Evolutionary conservation across 495 filamentous ascomycete genomes (phyloP).

Genomic region (Extremus antarcticus): DNA sequence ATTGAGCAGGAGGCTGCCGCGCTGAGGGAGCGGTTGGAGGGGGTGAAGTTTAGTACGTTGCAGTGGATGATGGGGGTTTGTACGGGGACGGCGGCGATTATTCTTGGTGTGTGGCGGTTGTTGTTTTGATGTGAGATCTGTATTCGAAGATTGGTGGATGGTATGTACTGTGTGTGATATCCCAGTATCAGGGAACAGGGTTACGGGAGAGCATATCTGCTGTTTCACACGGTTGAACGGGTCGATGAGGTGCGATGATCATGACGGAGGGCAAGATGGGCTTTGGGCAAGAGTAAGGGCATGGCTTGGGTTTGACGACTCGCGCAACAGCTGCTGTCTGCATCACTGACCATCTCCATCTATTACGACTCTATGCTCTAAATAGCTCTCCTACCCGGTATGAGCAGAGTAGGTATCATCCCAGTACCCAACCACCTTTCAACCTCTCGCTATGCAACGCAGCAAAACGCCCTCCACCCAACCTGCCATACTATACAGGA

Average conservation of each 20-base stretch:
- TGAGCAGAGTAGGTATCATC: background rate
- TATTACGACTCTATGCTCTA: background rate
- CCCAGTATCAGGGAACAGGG: background rate
- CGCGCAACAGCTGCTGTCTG: no score
- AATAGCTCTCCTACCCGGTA: background rate
- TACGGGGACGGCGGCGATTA: constrained; percentile 81
- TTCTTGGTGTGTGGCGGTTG: constrained; percentile 92
- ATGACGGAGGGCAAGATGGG: no score
- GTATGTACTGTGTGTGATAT: background rate
- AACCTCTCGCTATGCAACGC: background rate
- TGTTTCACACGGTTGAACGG: background rate
- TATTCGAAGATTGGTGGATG: background rate
- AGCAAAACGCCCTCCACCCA: background rate
- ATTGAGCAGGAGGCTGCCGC: constrained; percentile 97
- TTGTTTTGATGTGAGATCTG: constrained; percentile 49
- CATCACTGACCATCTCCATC: no score
- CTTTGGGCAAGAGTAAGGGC: no score
- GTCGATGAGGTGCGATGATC: no score
- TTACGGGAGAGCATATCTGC: background rate
- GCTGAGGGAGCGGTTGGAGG: constrained; percentile 81
- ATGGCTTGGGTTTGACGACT: no score
- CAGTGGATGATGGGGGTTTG: constrained; percentile 99
- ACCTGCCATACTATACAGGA: no score
- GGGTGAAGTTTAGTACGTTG: constrained; percentile 92
- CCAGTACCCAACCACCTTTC: background rate